These are phyloP conservation scores for Trypanosoma avium DNA, from an alignment of 208 protist species.

Conservation along the genomic window DNA sequence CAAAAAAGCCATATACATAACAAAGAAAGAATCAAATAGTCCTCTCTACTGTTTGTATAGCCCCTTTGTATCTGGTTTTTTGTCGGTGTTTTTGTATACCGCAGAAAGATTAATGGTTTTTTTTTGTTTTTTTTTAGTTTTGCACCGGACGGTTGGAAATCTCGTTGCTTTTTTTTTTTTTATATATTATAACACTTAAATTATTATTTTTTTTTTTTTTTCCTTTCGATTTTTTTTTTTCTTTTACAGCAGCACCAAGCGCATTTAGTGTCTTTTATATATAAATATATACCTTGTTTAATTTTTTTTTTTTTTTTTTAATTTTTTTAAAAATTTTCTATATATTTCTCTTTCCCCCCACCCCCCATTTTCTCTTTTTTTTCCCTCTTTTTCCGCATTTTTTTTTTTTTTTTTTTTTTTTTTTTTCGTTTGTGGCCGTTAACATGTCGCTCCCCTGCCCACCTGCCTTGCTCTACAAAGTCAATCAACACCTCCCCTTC, in stretches of 20 bases:
- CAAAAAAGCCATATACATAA: too few relatives aligned
- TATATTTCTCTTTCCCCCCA: not conserved
- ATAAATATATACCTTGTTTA: too few relatives aligned
- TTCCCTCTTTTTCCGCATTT: not conserved
- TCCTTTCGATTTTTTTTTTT: constrained; percentile 8
- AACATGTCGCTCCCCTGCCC: not conserved
- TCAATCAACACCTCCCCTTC: not conserved
- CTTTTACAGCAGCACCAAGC: too few relatives aligned
- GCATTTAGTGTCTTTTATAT: too few relatives aligned
- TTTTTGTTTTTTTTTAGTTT: too few relatives aligned
- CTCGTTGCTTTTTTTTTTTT: constrained; percentile 8
- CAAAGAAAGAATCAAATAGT: too few relatives aligned
- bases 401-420: constrained; percentile 12
- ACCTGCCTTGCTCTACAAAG: not conserved
- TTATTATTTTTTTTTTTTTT: not conserved
- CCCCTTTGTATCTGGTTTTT: constrained; percentile 14
- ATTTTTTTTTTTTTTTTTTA: constrained; percentile 14
- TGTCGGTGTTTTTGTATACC: too few relatives aligned
- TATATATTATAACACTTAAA: not conserved
- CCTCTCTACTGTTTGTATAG: too few relatives aligned
- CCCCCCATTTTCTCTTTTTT: too few relatives aligned
- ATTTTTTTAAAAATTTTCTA: not conserved
- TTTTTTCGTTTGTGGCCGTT: not conserved
- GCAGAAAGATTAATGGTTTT: too few relatives aligned
- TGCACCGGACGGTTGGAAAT: too few relatives aligned